Percentiles rank a stretch among this genome's conserved stretches.
Evolutionary conservation across 2,329 filamentous ascomycete species (phyloP).

Genomic region (Hymenoscyphus fraxineus): DNA sequence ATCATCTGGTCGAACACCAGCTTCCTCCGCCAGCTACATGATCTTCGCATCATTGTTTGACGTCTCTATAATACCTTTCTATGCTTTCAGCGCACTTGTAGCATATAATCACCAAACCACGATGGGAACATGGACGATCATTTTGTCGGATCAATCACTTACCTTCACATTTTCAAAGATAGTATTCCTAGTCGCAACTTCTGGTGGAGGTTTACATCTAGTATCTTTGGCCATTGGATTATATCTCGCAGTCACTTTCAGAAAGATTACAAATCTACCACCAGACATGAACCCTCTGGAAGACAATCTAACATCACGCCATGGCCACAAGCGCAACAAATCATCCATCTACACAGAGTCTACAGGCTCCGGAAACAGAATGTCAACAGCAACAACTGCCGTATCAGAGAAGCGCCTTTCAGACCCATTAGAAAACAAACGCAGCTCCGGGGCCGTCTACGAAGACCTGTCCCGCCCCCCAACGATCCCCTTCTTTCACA

Average conservation of each 20-base stretch:
- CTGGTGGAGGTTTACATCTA: conserved; percentile 64
- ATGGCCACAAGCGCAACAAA: conserved; percentile 70
- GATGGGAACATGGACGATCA: conserved; percentile 57
- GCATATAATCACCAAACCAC: conserved; percentile 36
- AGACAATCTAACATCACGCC: conserved; percentile 71
- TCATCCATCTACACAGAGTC: conserved; percentile 37
- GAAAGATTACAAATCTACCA: conserved; percentile 74
- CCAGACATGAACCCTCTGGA: conserved; percentile 96
- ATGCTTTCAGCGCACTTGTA: conserved; percentile 50
- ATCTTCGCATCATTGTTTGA: conserved; percentile 77
- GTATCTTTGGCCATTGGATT: conserved; percentile 67
- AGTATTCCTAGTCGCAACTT: conserved; percentile 65
- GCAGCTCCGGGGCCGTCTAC: conserved; percentile 43
- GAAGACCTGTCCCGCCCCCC: conserved; percentile 46
- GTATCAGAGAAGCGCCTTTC: conserved; percentile 60
- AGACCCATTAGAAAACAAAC: conserved; percentile 41
- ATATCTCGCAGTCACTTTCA: conserved; percentile 76
- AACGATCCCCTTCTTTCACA: conserved; percentile 76
- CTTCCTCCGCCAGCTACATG: conserved; percentile 83
- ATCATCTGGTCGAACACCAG: conserved; percentile 67
- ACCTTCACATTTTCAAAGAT: conserved; percentile 60
- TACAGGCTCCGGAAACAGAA: background rate
- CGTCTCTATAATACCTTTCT: conserved; percentile 51
- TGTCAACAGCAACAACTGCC: conserved; percentile 23
- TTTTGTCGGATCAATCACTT: conserved; percentile 54